Evolutionary conservation across 805 yeast genomes (phyloP).

Genomic region (Myxozyma sirexii): DNA sequence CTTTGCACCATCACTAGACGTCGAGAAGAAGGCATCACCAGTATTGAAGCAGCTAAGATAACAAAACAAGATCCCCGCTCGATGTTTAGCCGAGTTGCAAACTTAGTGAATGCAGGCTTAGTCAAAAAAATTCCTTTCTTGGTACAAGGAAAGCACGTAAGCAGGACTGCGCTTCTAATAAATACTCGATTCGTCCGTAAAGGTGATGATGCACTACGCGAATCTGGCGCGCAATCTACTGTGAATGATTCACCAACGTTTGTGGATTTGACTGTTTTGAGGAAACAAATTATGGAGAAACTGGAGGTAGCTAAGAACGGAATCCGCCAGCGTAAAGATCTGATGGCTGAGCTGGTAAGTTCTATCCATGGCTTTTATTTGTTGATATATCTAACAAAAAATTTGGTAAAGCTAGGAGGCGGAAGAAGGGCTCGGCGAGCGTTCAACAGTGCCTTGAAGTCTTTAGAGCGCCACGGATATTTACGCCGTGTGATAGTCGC

Average conservation of each 20-base stretch:
- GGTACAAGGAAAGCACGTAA: conserved; percentile 36
- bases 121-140: conserved; percentile 42
- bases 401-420: conserved; percentile 45
- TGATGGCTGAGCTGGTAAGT: conserved; percentile 44
- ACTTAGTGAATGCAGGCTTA: conserved; percentile 42
- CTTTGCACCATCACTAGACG: conserved; percentile 46
- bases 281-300: conserved; percentile 37
- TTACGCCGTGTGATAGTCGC: conserved; percentile 42
- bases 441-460: conserved; percentile 36
- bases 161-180: conserved; percentile 42
- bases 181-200: conserved; percentile 39
- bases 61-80: conserved; percentile 50
- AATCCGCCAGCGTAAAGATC: conserved; percentile 43
- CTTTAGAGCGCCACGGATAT: conserved; percentile 39
- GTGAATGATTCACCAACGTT: background rate
- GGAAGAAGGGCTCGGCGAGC: conserved; percentile 28
- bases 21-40: conserved; percentile 45
- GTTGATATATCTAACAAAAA: too few species aligned
- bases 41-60: conserved; percentile 42
- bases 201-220: background rate
- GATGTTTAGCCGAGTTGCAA: conserved; percentile 42
- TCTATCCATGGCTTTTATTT: too few species aligned
- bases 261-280: conserved; percentile 35
- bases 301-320: conserved; percentile 42
- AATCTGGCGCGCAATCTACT: background rate